Conservation (phyloP, 1,284 basidiomycete genomes). For the Quambalaria eucalypti region DNA sequence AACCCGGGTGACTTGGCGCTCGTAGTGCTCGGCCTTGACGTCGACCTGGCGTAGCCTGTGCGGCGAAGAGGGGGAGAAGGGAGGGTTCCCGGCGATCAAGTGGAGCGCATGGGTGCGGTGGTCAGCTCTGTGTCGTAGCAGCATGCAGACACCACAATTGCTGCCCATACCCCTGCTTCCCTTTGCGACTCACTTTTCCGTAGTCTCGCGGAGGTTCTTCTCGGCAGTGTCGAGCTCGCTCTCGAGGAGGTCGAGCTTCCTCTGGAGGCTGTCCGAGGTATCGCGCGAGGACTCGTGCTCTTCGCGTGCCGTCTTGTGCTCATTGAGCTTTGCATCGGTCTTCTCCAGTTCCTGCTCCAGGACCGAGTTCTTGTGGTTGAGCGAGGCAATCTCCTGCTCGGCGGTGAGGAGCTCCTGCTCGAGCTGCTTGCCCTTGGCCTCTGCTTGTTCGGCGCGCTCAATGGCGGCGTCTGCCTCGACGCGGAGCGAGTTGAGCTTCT, state of each 20-base stretch:
- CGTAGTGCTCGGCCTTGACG: slow-evolving; percentile 97
- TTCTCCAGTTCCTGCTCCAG: slow-evolving; percentile 69
- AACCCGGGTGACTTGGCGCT: slow-evolving; percentile 74
- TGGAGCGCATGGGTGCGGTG: background rate
- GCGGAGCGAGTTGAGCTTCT: slow-evolving; percentile 62
- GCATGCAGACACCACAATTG: too few species aligned
- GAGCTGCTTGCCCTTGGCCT: slow-evolving; percentile 49
- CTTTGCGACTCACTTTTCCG: slow-evolving; percentile 89
- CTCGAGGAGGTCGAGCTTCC: slow-evolving; percentile 87
- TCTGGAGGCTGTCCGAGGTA: slow-evolving; percentile 64
- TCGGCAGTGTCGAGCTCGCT: slow-evolving; percentile 91
- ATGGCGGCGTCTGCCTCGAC: slow-evolving; percentile 71
- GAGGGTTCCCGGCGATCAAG: too few species aligned
- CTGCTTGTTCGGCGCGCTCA: slow-evolving; percentile 45
- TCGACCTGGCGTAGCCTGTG: slow-evolving; percentile 86
- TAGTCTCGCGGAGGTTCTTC: slow-evolving; percentile 92
- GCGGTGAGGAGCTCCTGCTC: slow-evolving; percentile 72
- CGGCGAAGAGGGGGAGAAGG: background rate
- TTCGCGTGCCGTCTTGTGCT: slow-evolving; percentile 62
- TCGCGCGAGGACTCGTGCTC: slow-evolving; percentile 68
- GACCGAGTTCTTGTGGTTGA: slow-evolving; percentile 65
- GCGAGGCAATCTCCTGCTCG: slow-evolving; percentile 80
- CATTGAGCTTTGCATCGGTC: slow-evolving; percentile 61
- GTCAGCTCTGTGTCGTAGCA: slow-evolving; percentile 12
- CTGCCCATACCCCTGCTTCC: too few species aligned